A percentile compares a stretch with the other conserved stretches of the same genome.
phyloP scores from a whole-genome alignment of 1,139 yeast genomes.

The Magnusiomyces ingens region DNA sequence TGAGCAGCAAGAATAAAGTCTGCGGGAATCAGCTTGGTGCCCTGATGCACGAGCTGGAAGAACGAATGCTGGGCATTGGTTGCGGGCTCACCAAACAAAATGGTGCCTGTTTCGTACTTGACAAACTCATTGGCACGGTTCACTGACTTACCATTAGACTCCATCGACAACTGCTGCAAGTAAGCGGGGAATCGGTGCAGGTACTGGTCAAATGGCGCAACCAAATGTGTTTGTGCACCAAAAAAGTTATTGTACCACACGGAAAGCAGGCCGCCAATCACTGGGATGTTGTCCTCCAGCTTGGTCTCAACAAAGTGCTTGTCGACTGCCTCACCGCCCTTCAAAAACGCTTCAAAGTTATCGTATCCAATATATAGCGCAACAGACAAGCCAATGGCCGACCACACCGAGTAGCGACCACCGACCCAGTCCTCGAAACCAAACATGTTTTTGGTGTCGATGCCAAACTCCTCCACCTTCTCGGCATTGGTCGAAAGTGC shows the following conservation, averaged over 20 bases:
- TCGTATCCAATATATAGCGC: conserved; percentile 93
- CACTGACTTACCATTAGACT: conserved; percentile 96
- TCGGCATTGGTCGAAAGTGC: conserved; percentile 90
- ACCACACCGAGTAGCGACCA: conserved; percentile 99
- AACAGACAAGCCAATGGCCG: conserved; percentile 93
- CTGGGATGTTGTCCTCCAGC: conserved; percentile 84
- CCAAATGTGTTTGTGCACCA: conserved; percentile 96
- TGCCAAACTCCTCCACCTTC: conserved; percentile 90
- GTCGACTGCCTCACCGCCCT: conserved; percentile 98
- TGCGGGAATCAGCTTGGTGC: conserved; percentile 93
- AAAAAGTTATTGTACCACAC: conserved; percentile 98
- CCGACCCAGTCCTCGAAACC: conserved; percentile 99
- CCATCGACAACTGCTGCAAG: conserved; percentile 97
- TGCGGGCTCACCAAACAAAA: conserved; percentile 96
- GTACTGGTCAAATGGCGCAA: conserved; percentile 97
- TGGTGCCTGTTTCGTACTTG: conserved; percentile 91
- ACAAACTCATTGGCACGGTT: conserved; percentile 87
- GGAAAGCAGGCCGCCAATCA: conserved; percentile 83
- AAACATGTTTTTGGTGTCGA: conserved; percentile 96
- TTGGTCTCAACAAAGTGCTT: conserved; percentile 80
- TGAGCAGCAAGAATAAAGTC: conserved; percentile 96
- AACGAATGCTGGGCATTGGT: conserved; percentile 98
- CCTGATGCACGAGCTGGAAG: conserved; percentile 99
- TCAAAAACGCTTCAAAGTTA: conserved; percentile 81
- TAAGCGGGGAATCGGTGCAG: conserved; percentile 98